Percentiles rank a stretch among this genome's conserved stretches.
Evolutionary conservation across 768 basidiomycete species (phyloP).

Genomic region (Phaeotremella fagi): DNA sequence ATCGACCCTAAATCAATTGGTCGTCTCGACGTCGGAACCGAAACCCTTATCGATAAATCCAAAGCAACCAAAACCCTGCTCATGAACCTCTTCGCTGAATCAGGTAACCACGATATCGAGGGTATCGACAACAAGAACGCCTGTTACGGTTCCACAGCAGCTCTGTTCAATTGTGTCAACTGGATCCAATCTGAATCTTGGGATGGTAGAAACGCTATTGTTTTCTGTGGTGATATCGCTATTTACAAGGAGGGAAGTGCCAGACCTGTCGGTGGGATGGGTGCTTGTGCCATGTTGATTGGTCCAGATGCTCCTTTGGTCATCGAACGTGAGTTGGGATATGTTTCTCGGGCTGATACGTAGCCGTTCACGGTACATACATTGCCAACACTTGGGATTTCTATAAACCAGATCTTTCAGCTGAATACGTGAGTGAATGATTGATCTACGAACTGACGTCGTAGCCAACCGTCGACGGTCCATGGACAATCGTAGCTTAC

Average conservation of each 20-base stretch:
- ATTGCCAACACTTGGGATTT: slow-evolving; percentile 99
- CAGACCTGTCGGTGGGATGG: slow-evolving; percentile 93
- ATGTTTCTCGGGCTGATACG: slow-evolving; percentile 7
- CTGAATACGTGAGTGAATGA: slow-evolving; percentile 48
- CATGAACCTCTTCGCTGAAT: slow-evolving; percentile 93
- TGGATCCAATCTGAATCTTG: slow-evolving; percentile 95
- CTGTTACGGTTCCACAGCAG: slow-evolving; percentile 97
- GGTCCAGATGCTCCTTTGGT: slow-evolving; percentile 93
- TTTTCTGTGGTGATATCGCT: slow-evolving; percentile 94
- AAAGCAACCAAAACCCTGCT: slow-evolving; percentile 97
- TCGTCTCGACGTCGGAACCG: slow-evolving; percentile 95
- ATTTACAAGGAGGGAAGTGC: slow-evolving; percentile 95
- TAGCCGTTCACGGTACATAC: slow-evolving; percentile 91
- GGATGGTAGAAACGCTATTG: slow-evolving; percentile 97
- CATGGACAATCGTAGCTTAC: slow-evolving; percentile 91
- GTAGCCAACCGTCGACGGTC: slow-evolving; percentile 88
- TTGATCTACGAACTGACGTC: slow-evolving; percentile 3
- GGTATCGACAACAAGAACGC: slow-evolving; percentile 99
- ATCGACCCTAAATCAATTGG: slow-evolving; percentile 95
- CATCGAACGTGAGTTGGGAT: slow-evolving; percentile 73
- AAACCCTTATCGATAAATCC: slow-evolving; percentile 99
- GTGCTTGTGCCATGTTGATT: slow-evolving; percentile 88
- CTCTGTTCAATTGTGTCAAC: slow-evolving; percentile 97
- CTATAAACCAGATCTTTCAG: slow-evolving; percentile 86
- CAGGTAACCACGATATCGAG: slow-evolving; percentile 94